Base-by-base conservation (phyloP, 352 stramenopile species). In the Globisporangium cederbergense region DNA sequence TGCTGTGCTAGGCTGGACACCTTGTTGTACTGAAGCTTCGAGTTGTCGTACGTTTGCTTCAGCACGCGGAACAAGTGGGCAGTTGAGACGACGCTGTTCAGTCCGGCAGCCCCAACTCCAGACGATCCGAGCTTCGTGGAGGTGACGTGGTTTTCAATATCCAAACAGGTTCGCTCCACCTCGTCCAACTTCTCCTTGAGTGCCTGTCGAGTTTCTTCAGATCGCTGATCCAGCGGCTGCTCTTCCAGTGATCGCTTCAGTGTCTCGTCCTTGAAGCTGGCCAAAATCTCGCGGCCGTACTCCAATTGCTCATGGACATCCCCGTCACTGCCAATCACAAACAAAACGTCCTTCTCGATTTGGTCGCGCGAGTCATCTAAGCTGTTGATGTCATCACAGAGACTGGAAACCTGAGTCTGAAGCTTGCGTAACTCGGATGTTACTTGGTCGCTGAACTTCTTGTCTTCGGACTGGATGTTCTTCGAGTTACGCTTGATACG, bases 231-330 rank as follows among this genome's bases (percentile, higher is more conserved):
- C 16, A 91, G 74, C 60, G 82, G 82, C 51, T 91, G 82, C 50
- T 86, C 78, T 66, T 91, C 81, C 34, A 91, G 64, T 9, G 78
- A 78, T 25, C 70, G 78, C 65, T 88, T 89, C 0, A 89, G 58
- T 38, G 61, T 72, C 52, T 90, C 79, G 28, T 91, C 78, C 61
- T 85, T 80, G 42, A 89, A 89, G 40, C 82, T 89, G 5, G 70
- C 66, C n/a, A 91, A 62, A 62, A 89, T 88, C 42, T 91, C 82
- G 16, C 79, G 79, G 6, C 75, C 70, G 66, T 89, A 91, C 43
- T 89, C 82, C 2, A 91, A 67, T 58, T 91, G 82, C 38, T 91
- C 80, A 58, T 91, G 82, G n/a, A 91, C 77, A 56, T 91, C 78
- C 22, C 79, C 79, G 53, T 91, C 80, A 63, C 78, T 89, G 59